Base-by-base conservation (phyloP, 2,329 filamentous ascomycete genomes). In the Ophiostoma montium region DNA sequence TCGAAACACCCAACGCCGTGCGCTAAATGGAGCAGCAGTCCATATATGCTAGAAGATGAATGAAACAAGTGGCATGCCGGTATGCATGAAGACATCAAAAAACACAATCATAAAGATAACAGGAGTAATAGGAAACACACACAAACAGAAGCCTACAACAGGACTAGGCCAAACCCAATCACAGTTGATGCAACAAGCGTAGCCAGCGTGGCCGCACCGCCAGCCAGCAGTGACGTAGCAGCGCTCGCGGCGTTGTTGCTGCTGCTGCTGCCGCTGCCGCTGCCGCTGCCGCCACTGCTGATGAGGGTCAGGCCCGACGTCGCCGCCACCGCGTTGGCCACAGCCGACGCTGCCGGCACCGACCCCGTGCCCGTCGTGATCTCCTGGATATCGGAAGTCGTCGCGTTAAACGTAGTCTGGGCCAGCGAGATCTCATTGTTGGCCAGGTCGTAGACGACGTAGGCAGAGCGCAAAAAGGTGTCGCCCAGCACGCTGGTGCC, bases 401-500 rank as follows among this genome's bases (percentile, higher is more conserved):
- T 72, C 4, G 71, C 66, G 59, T 83, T 76, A 62, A 78, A 80
- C 46, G 70, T 74, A 16, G 81, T 81, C 61, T 82, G 77, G 1
- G 82, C 84, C 31, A 87, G 64, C 2, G 78, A 81, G 55, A 87
- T 79, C 63, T 83, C 70, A 60, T 86, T 79, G 61, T 84, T 85
- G 27, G 70, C 75, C 19, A 86, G 68, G 60, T 87, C 82, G 60
- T 84, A 87, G 11, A 88, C 83, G 13, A 86, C 74, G 56, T 88
- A 88, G 0, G 83, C 83, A 33, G 79, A 82, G 44, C 84, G 71
- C 49, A 88, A 67, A 61, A 88, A 88, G 0, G 83, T 84, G 59
- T 87, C 84, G 15, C 84, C 84, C 27, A 88, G 66, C 2, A 86
- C 75, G 39, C 73, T 71, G n/a, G 73, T 72, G 30, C 71, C 68